Percentiles rank a stretch among this genome's conserved stretches.
These are phyloP conservation scores for Dothideomycetes sp. DNA, from an alignment of 2,329 filamentous ascomycete species.

Conservation along the genomic window DNA sequence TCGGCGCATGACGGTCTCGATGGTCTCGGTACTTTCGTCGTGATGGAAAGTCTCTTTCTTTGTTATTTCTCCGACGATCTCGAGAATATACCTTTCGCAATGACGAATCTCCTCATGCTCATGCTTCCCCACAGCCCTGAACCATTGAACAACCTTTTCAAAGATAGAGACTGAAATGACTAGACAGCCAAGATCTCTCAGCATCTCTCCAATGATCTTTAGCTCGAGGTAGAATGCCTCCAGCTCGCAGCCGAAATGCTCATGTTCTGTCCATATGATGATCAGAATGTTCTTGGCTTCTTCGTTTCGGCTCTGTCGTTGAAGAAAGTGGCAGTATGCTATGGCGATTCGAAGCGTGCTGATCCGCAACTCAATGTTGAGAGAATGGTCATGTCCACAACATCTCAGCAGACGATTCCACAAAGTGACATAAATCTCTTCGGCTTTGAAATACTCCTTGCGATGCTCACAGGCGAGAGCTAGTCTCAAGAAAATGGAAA, in stretches of 20 bases:
- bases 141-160: conserved; percentile 25
- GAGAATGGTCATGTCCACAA: background rate
- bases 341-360: conserved; percentile 17
- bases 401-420: conserved; percentile 2
- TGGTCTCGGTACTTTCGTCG: conserved; percentile 21
- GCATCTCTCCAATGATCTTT: conserved; percentile 1
- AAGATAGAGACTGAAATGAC: conserved; percentile 16
- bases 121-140: conserved; percentile 32
- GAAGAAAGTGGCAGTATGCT: conserved; percentile 33
- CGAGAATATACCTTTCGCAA: conserved; percentile 28
- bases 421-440: conserved; percentile 4
- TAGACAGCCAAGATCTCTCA: conserved; percentile 3
- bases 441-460: conserved; percentile 2
- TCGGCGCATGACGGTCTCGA: conserved; percentile 16
- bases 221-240: conserved; percentile 5
- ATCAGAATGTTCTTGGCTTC: conserved; percentile 34
- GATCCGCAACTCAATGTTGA: conserved; percentile 1
- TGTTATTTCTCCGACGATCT: conserved; percentile 33
- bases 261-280: conserved; percentile 38
- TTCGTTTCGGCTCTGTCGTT: conserved; percentile 27
- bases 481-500: conserved; percentile 2
- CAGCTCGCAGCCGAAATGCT: conserved; percentile 22
- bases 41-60: conserved; percentile 12
- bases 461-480: conserved; percentile 4
- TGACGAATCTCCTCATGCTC: background rate